Base-by-base conservation (phyloP, 371 early-diverging fungal species). In the Capniomyces stellatus region DNA sequence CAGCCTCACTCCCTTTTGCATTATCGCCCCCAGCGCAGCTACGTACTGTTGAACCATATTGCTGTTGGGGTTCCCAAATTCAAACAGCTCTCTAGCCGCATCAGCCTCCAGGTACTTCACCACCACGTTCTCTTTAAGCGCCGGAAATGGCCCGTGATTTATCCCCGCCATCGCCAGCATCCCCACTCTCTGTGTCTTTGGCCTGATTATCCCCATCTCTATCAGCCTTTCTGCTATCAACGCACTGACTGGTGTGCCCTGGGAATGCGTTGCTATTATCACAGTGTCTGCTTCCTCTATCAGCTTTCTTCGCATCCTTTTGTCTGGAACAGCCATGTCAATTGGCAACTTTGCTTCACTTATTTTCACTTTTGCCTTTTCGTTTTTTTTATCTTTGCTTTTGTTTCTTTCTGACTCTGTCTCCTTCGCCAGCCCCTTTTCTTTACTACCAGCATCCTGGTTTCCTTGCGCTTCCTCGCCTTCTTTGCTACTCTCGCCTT, bases 161-260 rank as follows among this genome's bases (percentile, higher is more conserved):
- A 90, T 85, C 3, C 91, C 91, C 0, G 94, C 92, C 91, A 91
- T 88, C 1, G 92, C 82, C 50, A 92, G 61, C 58, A 89, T 65
- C 42, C 80, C 81, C 13, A 85, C 67, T 3, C 78, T 70, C 58
- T 89, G 89, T 44, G 72, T 62, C 12, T 59, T 46, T 0, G 74
- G 60, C 43, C 85, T 75, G 2, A 93, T 61, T 10, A 81, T 46
- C 0, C 76, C 78, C 42, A 76, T 60, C 22, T 77, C 63, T 15
- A 92, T 73, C 51, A 91, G 68, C 30, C 77, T 66, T 2, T 77
- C 73, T 12, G 89, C 58, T 25, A 93, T 56, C 58, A 90, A 66
- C 27, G 79, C 73, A 3, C 87, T 81, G 0, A 92, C 92, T 0
- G 91, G 89, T 0, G 88, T 87, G 18, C 94, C 94, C 62, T 93